Evolutionary conservation across 495 filamentous ascomycete species (phyloP).

Genomic region (Patellaria atrata): DNA sequence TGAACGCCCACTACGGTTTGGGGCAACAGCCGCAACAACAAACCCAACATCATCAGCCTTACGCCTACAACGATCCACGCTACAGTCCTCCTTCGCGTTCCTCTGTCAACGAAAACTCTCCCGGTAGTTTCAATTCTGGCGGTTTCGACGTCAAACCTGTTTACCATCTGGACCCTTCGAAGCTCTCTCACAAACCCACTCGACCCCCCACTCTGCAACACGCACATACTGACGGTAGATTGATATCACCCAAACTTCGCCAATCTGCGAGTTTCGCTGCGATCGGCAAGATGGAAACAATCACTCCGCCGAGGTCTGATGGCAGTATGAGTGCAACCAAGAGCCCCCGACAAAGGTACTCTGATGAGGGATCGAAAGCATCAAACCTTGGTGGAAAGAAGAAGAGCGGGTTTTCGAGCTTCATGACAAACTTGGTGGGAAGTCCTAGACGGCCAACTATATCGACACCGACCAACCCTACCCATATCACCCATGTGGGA

Average conservation of each 20-base stretch:
- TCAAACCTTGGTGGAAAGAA: constrained; percentile 46
- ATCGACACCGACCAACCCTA: constrained; percentile 89
- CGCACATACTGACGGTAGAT: constrained; percentile 9
- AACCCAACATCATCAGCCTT: no score
- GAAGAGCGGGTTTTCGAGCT: constrained; percentile 88
- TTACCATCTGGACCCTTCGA: constrained; percentile 2
- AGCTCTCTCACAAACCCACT: constrained; percentile 4
- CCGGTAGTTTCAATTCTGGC: not conserved
- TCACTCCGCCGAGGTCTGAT: constrained; percentile 35
- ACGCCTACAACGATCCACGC: no score
- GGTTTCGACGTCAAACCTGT: not conserved
- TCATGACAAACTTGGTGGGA: constrained; percentile 84
- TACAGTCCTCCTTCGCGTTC: no score
- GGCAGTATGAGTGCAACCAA: constrained; percentile 32
- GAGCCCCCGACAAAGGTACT: constrained; percentile 58
- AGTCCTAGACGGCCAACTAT: constrained; percentile 84
- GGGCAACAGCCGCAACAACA: no score
- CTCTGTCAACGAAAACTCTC: no score
- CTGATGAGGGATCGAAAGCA: constrained; percentile 58
- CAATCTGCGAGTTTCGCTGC: constrained; percentile 71
- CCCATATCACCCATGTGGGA: constrained; percentile 94
- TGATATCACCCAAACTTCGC: constrained; percentile 41
- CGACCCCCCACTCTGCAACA: constrained; percentile 8
- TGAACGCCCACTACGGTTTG: no score
- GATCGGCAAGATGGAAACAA: constrained; percentile 38